Evolutionary conservation across 2,329 filamentous ascomycete species (phyloP), one percentile per base, ranked within the genome.

Genomic region (Coniochaeta hoffmannii): DNA sequence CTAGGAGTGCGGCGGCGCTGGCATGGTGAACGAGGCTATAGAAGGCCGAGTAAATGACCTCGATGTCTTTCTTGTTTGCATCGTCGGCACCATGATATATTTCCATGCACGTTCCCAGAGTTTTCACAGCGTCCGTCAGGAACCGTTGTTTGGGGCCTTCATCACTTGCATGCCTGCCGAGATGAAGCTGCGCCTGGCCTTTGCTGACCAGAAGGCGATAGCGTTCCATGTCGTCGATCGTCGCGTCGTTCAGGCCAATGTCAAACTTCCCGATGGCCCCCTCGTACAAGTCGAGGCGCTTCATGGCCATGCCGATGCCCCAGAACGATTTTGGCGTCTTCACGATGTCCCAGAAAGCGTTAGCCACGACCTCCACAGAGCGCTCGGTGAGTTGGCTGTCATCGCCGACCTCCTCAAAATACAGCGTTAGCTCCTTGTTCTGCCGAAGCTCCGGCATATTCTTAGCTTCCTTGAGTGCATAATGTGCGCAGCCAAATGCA

Each of bases 261-360:
- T 56, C 54, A 34, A 56, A 35, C 36, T 49, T 50, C 12, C 28
- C 36, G 28, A 53, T 30, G 31, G 54, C 54, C 14, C 22, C 34
- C 26, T 53, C 35, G 26, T 32, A 52, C 11, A 53, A 15, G 2
- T 19, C n/a, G 5, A 4, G 26, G 8, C 9, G 2, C 17, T 49
- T 54, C 52, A 57, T 52, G 10, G 55, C 55, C 55, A 52, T 57
- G 17, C 53, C 55, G 28, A 57, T 57, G n/a, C 46, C 46, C 19
- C 49, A 19, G 19, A 54, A 54, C 6, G 55, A 36, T 2, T 12
- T 19, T 12, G 55, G 14, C 12, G 55, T 54, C 36, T 57, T 57
- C 19, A 49, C 55, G 34, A 57, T 55, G 34, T 57, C 52, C 52
- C 52, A 55, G 28, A 57, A 57, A 7, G 53, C 55, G 34, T 55